These are phyloP conservation scores for Xylaria intraflava DNA, from an alignment of 495 filamentous ascomycete species.

Conservation along the genomic window DNA sequence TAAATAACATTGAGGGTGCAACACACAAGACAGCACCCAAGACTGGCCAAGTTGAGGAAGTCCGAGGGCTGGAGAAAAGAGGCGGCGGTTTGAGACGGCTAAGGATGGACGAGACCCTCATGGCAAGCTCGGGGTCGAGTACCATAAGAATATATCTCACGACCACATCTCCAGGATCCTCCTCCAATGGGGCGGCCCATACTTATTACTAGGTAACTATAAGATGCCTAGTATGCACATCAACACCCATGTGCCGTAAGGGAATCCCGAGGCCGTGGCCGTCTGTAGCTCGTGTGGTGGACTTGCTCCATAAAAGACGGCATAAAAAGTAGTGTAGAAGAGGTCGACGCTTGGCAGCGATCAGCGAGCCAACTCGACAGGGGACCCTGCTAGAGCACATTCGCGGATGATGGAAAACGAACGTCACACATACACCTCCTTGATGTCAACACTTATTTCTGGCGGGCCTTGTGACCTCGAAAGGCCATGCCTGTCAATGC, in stretches of 20 bases:
- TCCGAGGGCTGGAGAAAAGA: neutral
- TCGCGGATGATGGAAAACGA: conserved; percentile 1
- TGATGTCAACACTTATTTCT: conserved; percentile 6
- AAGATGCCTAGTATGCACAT: conserved; percentile 4
- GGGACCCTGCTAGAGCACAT: conserved; percentile 2
- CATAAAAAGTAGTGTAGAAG: neutral
- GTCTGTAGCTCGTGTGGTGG: neutral
- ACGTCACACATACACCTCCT: conserved; percentile 7
- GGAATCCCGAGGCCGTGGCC: neutral
- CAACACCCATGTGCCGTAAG: neutral
- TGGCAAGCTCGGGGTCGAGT: conserved; percentile 3
- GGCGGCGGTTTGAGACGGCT: conserved; percentile 7
- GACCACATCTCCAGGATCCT: conserved; percentile 1
- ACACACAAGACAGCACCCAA: too few species aligned
- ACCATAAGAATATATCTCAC: conserved; percentile 10
- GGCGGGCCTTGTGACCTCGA: neutral
- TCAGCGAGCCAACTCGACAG: conserved; percentile 3
- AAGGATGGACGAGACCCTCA: conserved; percentile 1
- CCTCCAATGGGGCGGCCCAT: conserved; percentile 11
- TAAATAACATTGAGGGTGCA: neutral
- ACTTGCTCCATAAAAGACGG: conserved; percentile 6
- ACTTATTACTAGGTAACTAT: too few species aligned
- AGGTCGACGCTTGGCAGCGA: conserved; percentile 1
- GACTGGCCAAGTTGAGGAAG: neutral
- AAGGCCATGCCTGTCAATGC: neutral